Conservation (phyloP, 768 basidiomycete genomes). For the Mycena latifolia region DNA sequence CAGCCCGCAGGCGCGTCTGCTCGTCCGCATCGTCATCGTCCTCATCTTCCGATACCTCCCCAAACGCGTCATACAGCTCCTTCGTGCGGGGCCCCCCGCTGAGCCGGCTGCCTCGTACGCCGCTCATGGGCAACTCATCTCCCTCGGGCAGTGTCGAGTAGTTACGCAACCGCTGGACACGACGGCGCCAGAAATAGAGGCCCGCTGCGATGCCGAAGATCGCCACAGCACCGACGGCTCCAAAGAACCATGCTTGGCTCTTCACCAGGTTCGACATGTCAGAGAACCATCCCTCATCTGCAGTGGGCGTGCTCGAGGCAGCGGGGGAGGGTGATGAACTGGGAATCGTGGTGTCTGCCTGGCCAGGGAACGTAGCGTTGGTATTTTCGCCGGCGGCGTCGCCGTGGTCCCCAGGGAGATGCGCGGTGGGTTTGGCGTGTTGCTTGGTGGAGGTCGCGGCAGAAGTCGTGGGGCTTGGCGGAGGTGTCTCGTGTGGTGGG, state of each 20-base stretch:
- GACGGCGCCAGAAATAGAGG: slow-evolving; percentile 86
- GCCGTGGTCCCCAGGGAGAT: slow-evolving; percentile 90
- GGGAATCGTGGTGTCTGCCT: slow-evolving; percentile 34
- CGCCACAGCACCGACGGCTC: slow-evolving; percentile 81
- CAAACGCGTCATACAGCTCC: slow-evolving; percentile 97
- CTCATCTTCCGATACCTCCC: slow-evolving; percentile 86
- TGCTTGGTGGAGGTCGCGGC: slow-evolving; percentile 65
- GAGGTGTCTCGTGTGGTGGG: slow-evolving; percentile 56
- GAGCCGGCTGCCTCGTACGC: slow-evolving; percentile 59
- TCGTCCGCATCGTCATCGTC: slow-evolving; percentile 85
- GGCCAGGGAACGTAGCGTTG: slow-evolving; percentile 74
- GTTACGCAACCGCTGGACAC: slow-evolving; percentile 54
- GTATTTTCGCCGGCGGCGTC: slow-evolving; percentile 83
- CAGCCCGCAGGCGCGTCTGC: slow-evolving; percentile 68
- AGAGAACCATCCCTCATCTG: slow-evolving; percentile 89
- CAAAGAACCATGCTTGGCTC: slow-evolving; percentile 91
- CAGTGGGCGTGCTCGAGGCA: slow-evolving; percentile 64
- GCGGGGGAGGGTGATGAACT: slow-evolving; percentile 43
- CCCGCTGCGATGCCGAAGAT: slow-evolving; percentile 79
- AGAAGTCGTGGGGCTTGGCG: slow-evolving; percentile 47
- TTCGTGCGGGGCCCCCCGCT: slow-evolving; percentile 70
- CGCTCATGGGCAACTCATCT: slow-evolving; percentile 84
- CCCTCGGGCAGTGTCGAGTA: slow-evolving; percentile 73
- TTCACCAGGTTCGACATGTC: slow-evolving; percentile 80
- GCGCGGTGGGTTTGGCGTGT: slow-evolving; percentile 86